Evolutionary conservation across 1,284 basidiomycete species (phyloP).

Genomic region (Sporisorium exsertum): DNA sequence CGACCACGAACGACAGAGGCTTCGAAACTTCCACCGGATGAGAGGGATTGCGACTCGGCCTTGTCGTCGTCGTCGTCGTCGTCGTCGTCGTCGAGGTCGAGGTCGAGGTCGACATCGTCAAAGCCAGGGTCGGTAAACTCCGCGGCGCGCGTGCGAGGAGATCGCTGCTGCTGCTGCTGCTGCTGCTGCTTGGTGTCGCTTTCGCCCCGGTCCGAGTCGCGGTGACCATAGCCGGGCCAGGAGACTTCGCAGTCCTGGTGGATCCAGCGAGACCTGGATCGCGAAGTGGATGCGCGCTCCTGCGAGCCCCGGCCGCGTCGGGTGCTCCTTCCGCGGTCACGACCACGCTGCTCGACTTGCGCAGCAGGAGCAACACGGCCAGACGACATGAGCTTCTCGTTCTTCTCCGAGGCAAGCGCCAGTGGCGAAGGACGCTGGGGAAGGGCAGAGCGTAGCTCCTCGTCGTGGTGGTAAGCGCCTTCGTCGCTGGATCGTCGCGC

Average conservation of each 20-base stretch:
- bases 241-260: constrained; percentile 43
- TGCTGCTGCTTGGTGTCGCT: constrained; percentile 8
- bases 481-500: constrained; percentile 29
- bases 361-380: background rate
- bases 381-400: background rate
- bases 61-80: constrained; percentile 35
- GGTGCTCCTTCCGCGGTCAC: constrained; percentile 29
- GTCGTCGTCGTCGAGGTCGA: too few relatives aligned
- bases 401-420: constrained; percentile 34
- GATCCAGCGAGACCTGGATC: constrained; percentile 32
- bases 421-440: constrained; percentile 38
- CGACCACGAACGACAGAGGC: constrained; percentile 22
- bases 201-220: constrained; percentile 32
- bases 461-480: constrained; percentile 38
- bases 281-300: constrained; percentile 38
- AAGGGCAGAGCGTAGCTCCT: constrained; percentile 40
- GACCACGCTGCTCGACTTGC: constrained; percentile 19
- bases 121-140: constrained; percentile 49
- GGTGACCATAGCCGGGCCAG: constrained; percentile 50
- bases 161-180: constrained; percentile 11
- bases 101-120: constrained; percentile 59
- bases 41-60: constrained; percentile 31
- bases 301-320: constrained; percentile 40
- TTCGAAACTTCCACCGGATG: constrained; percentile 36
- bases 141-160: constrained; percentile 12